These are phyloP conservation scores for Penicillium sclerotigenum DNA, from an alignment of 2,329 filamentous ascomycete genomes.

Conservation along the genomic window DNA sequence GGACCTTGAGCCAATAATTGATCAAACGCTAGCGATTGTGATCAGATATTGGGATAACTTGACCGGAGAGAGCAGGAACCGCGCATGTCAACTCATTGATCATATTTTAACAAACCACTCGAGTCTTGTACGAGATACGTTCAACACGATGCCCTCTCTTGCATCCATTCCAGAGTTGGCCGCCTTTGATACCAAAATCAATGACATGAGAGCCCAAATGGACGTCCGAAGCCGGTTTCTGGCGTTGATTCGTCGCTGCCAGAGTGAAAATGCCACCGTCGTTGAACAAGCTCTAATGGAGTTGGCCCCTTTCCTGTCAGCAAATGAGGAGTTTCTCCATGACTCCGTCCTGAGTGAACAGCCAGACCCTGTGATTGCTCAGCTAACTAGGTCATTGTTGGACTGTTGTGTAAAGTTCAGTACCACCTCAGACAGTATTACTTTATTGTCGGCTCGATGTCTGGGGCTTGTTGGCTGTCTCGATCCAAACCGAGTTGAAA, in stretches of 20 bases:
- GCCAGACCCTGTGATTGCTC: constrained; percentile 69
- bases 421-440: constrained; percentile 63
- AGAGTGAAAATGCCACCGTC: constrained; percentile 81
- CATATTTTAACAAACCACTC: constrained; percentile 64
- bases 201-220: constrained; percentile 61
- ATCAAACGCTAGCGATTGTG: constrained; percentile 86
- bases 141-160: constrained; percentile 76
- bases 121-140: constrained; percentile 60
- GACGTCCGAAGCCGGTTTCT: constrained; percentile 65
- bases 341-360: constrained; percentile 78
- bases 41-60: constrained; percentile 74
- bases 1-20: constrained; percentile 74
- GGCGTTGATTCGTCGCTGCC: constrained; percentile 69
- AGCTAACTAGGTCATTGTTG: constrained; percentile 72
- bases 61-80: constrained; percentile 56
- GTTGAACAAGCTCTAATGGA: constrained; percentile 78
- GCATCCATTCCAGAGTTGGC: constrained; percentile 65
- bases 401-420: constrained; percentile 83
- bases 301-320: constrained; percentile 67
- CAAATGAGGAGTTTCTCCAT: constrained; percentile 75
- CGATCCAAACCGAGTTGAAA: constrained; percentile 85
- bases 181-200: constrained; percentile 65
- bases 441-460: constrained; percentile 72
- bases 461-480: constrained; percentile 87
- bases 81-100: constrained; percentile 61